Evolutionary conservation across 2,329 filamentous ascomycete genomes (phyloP).

Genomic region (Sordariomycetes sp.): DNA sequence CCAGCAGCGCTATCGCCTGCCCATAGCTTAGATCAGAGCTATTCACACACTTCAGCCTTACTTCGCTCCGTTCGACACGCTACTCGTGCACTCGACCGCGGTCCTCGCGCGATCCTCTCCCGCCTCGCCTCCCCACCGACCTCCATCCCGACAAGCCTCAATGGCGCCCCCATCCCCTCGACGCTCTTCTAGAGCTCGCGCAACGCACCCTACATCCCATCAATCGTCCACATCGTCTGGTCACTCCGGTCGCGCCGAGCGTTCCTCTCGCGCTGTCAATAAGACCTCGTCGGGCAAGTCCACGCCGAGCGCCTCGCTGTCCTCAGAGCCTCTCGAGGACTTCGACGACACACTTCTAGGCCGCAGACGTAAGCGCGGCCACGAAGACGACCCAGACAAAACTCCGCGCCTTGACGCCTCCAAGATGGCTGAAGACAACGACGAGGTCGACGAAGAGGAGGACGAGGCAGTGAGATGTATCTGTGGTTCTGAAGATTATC

Average conservation of each 20-base stretch:
- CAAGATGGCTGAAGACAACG: constrained; percentile 53
- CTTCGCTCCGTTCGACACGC: too few species aligned
- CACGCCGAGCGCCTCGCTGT: constrained; percentile 62
- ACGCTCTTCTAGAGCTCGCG: constrained; percentile 85
- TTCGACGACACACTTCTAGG: constrained; percentile 62
- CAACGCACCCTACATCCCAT: constrained; percentile 65
- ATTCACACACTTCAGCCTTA: too few species aligned
- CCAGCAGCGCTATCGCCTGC: too few species aligned
- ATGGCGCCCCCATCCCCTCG: constrained; percentile 63
- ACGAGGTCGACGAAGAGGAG: constrained; percentile 66
- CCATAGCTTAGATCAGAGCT: too few species aligned
- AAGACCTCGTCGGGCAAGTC: constrained; percentile 72
- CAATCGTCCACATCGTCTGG: constrained; percentile 75
- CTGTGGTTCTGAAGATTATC: constrained; percentile 91
- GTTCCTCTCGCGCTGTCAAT: constrained; percentile 61
- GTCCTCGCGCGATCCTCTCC: constrained; percentile 5
- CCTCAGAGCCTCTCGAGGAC: constrained; percentile 60
- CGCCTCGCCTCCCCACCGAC: constrained; percentile 7
- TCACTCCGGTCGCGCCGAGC: constrained; percentile 67
- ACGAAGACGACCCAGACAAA: constrained; percentile 49
- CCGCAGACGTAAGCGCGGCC: constrained; percentile 70
- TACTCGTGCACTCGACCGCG: not conserved
- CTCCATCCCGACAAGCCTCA: constrained; percentile 25
- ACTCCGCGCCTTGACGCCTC: constrained; percentile 26
- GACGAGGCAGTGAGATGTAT: constrained; percentile 94